Percentiles rank a stretch among this genome's conserved stretches.
phyloP scores from a whole-genome alignment of 805 yeast genomes.

The Nakazawaea holstii region DNA sequence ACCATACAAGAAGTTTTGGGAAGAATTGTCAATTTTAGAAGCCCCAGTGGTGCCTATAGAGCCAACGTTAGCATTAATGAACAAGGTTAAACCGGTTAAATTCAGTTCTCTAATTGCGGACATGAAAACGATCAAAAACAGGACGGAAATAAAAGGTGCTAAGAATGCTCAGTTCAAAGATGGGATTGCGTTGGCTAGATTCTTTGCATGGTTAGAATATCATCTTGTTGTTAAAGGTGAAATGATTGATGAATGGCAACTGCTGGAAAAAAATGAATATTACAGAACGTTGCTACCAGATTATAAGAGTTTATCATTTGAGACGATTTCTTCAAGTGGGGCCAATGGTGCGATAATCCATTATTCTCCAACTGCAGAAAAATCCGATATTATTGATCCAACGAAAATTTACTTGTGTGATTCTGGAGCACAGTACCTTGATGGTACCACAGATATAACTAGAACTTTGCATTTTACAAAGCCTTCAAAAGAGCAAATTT shows the following conservation, averaged over 20 bases:
- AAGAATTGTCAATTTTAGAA: conserved; percentile 28
- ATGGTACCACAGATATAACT: conserved; percentile 92
- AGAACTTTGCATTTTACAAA: conserved; percentile 69
- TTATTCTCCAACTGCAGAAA: conserved; percentile 61
- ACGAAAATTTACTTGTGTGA: conserved; percentile 71
- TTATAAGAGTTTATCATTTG: conserved; percentile 68
- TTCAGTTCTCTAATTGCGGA: conserved; percentile 35
- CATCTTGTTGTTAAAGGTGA: conserved; percentile 37
- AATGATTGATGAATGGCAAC: conserved; percentile 52
- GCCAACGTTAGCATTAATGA: conserved; percentile 7
- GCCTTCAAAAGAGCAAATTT: conserved; percentile 53
- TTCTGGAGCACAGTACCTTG: conserved; percentile 86
- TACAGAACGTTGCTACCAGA: conserved; percentile 36
- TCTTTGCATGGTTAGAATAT: conserved; percentile 78
- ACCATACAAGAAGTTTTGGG: conserved; percentile 51
- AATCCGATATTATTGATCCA: conserved; percentile 57
- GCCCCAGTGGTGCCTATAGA: conserved; percentile 8
- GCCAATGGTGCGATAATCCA: conserved; percentile 73
- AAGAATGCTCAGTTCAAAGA: conserved; percentile 77
- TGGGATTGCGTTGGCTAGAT: conserved; percentile 69
- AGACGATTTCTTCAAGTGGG: conserved; percentile 73
- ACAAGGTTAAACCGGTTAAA: conserved; percentile 2
- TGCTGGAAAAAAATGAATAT: conserved; percentile 45
- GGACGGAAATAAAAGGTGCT: conserved; percentile 66
- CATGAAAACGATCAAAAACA: conserved; percentile 73